phyloP scores from a whole-genome alignment of 768 basidiomycete species.

The Dacryopinax primogenitus region DNA sequence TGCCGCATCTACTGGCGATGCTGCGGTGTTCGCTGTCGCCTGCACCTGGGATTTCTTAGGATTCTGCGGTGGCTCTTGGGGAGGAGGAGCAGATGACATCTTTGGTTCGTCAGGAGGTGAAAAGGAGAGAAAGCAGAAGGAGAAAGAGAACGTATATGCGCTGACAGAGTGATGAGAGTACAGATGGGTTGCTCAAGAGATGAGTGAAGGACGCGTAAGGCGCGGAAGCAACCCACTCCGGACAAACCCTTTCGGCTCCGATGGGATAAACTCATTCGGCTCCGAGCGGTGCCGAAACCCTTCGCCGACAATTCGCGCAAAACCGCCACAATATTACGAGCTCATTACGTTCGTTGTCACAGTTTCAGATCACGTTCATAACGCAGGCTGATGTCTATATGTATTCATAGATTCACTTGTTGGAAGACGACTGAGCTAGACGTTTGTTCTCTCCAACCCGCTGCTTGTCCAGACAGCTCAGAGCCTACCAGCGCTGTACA shows the following conservation, averaged over 20 bases:
- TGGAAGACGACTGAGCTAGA: background rate
- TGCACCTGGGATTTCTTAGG: background rate
- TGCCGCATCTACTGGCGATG: constrained; percentile 12
- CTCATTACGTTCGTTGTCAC: background rate
- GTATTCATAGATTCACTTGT: background rate
- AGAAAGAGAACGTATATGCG: constrained; percentile 6
- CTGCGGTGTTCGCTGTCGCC: background rate
- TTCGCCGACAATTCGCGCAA: constrained; percentile 6
- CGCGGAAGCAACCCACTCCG: background rate
- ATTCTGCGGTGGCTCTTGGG: constrained; percentile 5
- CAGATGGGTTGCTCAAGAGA: too few relatives aligned
- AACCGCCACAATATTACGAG: background rate
- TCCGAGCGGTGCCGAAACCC: background rate
- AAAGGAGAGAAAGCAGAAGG: background rate
- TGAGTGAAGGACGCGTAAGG: constrained; percentile 2
- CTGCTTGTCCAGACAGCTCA: background rate
- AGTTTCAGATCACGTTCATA: background rate
- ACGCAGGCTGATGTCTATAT: background rate
- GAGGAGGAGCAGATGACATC: constrained; percentile 4
- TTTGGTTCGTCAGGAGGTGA: background rate
- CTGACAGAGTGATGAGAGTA: constrained; percentile 6
- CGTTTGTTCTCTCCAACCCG: background rate
- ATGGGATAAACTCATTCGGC: background rate
- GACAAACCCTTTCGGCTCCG: background rate
- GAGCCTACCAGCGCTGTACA: too few relatives aligned